phyloP scores from a whole-genome alignment of 371 early-diverging fungal species.

The Zancudomyces culisetae region DNA sequence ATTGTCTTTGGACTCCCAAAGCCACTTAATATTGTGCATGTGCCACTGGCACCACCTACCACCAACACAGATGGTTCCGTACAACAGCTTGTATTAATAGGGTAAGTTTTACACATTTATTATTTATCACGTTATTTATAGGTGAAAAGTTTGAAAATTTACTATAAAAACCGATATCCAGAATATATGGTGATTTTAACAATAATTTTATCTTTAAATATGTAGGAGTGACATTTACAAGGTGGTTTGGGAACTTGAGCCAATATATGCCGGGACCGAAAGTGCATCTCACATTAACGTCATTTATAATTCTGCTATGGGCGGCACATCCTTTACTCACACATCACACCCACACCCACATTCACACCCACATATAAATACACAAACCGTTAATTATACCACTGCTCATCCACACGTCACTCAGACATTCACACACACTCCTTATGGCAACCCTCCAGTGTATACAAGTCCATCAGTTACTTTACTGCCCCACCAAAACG shows the following conservation, averaged over 20 bases:
- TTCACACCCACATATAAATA: background rate
- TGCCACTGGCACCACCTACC: background rate
- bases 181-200: background rate
- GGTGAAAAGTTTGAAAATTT: background rate
- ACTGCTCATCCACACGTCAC: background rate
- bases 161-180: background rate
- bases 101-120: background rate
- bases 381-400: background rate
- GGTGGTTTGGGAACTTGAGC: background rate
- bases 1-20: slow-evolving; percentile 1
- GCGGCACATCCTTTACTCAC: background rate
- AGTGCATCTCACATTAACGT: background rate
- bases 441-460: no score
- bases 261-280: background rate
- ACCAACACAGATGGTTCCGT: background rate
- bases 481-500: background rate
- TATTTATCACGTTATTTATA: background rate
- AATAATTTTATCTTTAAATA: background rate
- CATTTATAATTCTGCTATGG: background rate
- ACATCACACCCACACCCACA: background rate
- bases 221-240: background rate
- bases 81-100: background rate
- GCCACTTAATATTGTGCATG: background rate
- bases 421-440: background rate
- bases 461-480: background rate